Evolutionary conservation across 805 yeast genomes (phyloP).

Genomic region (Nematodospora valgi): DNA sequence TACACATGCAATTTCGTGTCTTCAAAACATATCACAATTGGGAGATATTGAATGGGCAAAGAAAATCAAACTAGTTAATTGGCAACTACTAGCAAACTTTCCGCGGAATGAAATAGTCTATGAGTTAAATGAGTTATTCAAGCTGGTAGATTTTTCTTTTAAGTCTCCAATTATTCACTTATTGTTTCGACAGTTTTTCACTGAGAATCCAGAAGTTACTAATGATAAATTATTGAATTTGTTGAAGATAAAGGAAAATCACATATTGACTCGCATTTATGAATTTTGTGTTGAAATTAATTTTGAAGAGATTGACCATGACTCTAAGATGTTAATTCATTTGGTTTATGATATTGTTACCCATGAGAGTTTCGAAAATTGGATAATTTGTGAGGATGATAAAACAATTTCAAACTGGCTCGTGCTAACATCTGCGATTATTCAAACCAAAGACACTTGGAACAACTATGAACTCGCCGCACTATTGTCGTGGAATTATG

Average conservation of each 20-base stretch:
- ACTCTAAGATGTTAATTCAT: slow-evolving; percentile 17
- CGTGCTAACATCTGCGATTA: slow-evolving; percentile 29
- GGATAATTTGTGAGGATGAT: slow-evolving; percentile 10
- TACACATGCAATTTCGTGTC: neutral
- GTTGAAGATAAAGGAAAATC: slow-evolving; percentile 9
- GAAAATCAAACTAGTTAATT: slow-evolving; percentile 16
- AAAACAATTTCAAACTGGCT: slow-evolving; percentile 12
- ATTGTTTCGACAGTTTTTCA: slow-evolving; percentile 10
- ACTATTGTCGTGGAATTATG: slow-evolving; percentile 41
- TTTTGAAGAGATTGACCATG: slow-evolving; percentile 9
- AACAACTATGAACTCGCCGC: slow-evolving; percentile 31
- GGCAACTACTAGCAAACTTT: slow-evolving; percentile 23
- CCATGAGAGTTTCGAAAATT: slow-evolving; percentile 32
- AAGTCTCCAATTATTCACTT: slow-evolving; percentile 9
- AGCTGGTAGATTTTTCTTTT: neutral
- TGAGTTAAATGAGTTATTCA: slow-evolving; percentile 1
- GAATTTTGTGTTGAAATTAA: slow-evolving; percentile 13
- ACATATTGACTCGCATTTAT: slow-evolving; percentile 7
- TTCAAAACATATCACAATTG: neutral
- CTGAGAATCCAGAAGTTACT: slow-evolving; percentile 28
- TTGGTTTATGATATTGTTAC: slow-evolving; percentile 18
- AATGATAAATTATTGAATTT: slow-evolving; percentile 6
- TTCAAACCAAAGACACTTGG: slow-evolving; percentile 37
- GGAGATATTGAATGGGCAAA: slow-evolving; percentile 10
- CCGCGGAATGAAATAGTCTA: slow-evolving; percentile 8